Base-by-base conservation (phyloP, 108 stramenopile species). In the Schizochytrium sp. region DNA sequence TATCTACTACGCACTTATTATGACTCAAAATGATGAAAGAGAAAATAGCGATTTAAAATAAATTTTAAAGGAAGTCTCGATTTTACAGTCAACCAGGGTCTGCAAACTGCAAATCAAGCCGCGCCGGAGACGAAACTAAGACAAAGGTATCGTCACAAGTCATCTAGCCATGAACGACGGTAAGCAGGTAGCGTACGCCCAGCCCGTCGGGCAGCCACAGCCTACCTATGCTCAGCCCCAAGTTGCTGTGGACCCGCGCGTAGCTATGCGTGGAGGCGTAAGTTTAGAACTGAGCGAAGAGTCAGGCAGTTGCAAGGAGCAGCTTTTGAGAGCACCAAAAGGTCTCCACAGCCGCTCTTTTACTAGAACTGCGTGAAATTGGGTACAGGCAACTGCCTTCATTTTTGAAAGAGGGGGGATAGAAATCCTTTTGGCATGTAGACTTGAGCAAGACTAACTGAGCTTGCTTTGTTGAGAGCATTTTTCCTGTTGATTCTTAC, bases 221-320 rank as follows among this genome's bases (percentile, higher is more conserved):
- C 59, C 12, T 38, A 38, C 40, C 42, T 7, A 38, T 38, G 8
- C 64, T 38, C 64, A 69, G 64, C 64, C 12, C 3, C 64, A 69
- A 15, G 12, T 13, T 7, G 44, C 44, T 38, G 64, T 69, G 64
- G 64, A 69, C 64, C 64, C 64, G 28, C 64, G 64, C 64, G 64
- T 69, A 8, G 64, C 64, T 1, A 69, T 69, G 64, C 64, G 64
- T 15, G 64, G 64, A 69, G 64, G 64, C 0, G 64, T 69, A 69
- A 12, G 64, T 69, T 69, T 38, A 0, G 40, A 15, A 17, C 57
- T 15, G 17, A 15, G 57, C 57, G 17, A 17, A 17, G 13, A 58
- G 57, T 10, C 13, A 58, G 57, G 57, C 13, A 58, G 57, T 10
- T 58, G 10, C 13, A 58, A 15, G 57, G 17, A 15, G 57, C 10